Evolutionary conservation across 2,329 filamentous ascomycete species (phyloP), one percentile per base, ranked within the genome.

Genomic region (Colletotrichum coccodes): DNA sequence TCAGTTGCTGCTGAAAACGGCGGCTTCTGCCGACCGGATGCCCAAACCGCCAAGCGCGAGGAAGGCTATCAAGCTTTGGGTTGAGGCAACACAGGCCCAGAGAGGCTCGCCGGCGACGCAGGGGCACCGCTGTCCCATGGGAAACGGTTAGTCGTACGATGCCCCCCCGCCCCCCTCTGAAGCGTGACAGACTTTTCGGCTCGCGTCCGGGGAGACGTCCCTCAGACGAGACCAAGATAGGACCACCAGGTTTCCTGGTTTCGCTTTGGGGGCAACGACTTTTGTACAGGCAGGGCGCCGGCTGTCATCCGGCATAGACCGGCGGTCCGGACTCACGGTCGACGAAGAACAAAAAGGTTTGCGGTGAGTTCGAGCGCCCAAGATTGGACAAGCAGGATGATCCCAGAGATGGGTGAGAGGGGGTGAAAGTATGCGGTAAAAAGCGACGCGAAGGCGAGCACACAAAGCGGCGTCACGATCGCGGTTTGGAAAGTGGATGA

Each of bases 11-110:
- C 54, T 23, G 40, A 46, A 26, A 14, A 16, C 28, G 58, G 23
- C 44, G n/a, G 28, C 52, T 52, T 36, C 60, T 60, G 47, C n/a
- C 47, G 47, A 42, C 38, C 60, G 54, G 50, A 40, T 38, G 34
- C 28, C 49, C 47, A 68, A 68, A 60, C 60, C 23, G 61, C 60
- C 47, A 68, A 65, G 54, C 50, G 26, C 26, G n/a, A 40, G 61
- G 49, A 54, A 59, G 38, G 36, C 49, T 56, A 56, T 56, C 61
- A 68, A 68, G 53, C 64, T 59, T 64, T 64, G 60, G 49, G 54
- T 54, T 60, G 61, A 54, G 32, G 61, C 54, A 54, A 53, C 23
- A 64, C 40, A 49, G 21, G 30, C 53, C 53, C 53, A 54, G 42
- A 47, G 47, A 40, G 54, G 38, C 54, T 38, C 26, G 23, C 23